These are phyloP conservation scores for Cladophialophora immunda DNA, from an alignment of 2,329 filamentous ascomycete genomes.

Conservation along the genomic window DNA sequence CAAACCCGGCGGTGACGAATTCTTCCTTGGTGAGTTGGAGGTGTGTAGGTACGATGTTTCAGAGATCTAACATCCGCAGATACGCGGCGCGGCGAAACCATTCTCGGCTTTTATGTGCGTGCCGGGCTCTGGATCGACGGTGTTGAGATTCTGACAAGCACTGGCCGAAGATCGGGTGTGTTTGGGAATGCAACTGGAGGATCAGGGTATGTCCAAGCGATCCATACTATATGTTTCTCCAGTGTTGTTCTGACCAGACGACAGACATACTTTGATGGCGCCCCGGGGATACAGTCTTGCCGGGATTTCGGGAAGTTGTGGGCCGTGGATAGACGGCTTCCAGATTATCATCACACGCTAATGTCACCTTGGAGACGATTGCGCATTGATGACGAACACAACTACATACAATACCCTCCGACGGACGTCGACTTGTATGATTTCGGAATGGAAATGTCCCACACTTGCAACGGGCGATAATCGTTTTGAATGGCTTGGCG, in stretches of 20 bases:
- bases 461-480: conserved; percentile 6
- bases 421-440: conserved; percentile 2
- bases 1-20: conserved; percentile 73
- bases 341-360: conserved; percentile 79
- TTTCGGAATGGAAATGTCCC: conserved; percentile 8
- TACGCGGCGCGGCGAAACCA: conserved; percentile 81
- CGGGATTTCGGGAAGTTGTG: conserved; percentile 84
- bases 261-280: conserved; percentile 84
- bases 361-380: conserved; percentile 40
- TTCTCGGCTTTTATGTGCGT: conserved; percentile 85
- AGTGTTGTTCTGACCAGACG: conserved; percentile 11
- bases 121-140: conserved; percentile 86
- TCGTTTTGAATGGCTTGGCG: conserved; percentile 8
- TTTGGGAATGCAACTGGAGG: conserved; percentile 85
- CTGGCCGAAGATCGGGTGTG: conserved; percentile 83
- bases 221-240: neutral
- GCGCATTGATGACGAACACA: neutral
- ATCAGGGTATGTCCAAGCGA: conserved; percentile 71
- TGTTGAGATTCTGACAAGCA: conserved; percentile 86
- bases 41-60: neutral
- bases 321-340: conserved; percentile 83
- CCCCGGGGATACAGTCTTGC: conserved; percentile 89
- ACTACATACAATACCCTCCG: neutral
- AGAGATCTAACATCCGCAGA: conserved; percentile 61
- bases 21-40: conserved; percentile 73